Evolutionary conservation across 768 basidiomycete genomes (phyloP), one percentile per base, ranked within the genome.

Genomic region (Mrakia frigida): DNA sequence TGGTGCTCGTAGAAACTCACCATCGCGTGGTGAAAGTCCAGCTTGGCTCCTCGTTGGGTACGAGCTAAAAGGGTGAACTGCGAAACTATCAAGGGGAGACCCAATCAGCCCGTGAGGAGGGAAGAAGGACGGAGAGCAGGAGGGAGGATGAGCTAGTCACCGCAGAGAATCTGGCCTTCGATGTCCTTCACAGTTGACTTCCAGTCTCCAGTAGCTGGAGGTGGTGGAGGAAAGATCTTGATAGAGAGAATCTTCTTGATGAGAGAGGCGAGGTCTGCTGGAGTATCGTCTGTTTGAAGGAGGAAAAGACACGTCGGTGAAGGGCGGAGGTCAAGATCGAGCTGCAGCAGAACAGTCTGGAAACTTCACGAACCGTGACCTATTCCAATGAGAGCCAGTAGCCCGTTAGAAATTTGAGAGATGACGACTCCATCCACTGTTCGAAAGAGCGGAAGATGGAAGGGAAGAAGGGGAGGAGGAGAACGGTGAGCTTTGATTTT

Each of bases 11-110:
- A 14, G 70, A 69, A 35, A 80, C 88, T 28, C 74, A 93, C 94
- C 94, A 97, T 97, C 9, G 94, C 92, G 28, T 87, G 88, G 83
- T 95, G 94, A 80, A 98, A 98, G 83, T 97, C 94, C 21, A 92
- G 92, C 81, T 94, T 93, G 82, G 86, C 91, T 37, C 93, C 93
- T 83, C 97, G 97, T 72, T 87, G 86, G 25, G 93, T 93, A 77
- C 91, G 90, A 33, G 94, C 92, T 81, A 95, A 83, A 37, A 99
- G 86, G 2, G 95, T 94, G 82, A 97, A 96, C 80, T 98, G 96
- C 1, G 94, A 94, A 23, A 95, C 81, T 82, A 79, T 73, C 79
- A 79, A 5, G 60, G 39, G 59, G 31, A 18, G 43, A 70, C n/a
- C 50, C 18, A 23, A 43, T 28, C 3, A 9, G 21, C 6, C 1